Conservation (phyloP, 108 stramenopile genomes). For the Licmophora abbreviata region DNA sequence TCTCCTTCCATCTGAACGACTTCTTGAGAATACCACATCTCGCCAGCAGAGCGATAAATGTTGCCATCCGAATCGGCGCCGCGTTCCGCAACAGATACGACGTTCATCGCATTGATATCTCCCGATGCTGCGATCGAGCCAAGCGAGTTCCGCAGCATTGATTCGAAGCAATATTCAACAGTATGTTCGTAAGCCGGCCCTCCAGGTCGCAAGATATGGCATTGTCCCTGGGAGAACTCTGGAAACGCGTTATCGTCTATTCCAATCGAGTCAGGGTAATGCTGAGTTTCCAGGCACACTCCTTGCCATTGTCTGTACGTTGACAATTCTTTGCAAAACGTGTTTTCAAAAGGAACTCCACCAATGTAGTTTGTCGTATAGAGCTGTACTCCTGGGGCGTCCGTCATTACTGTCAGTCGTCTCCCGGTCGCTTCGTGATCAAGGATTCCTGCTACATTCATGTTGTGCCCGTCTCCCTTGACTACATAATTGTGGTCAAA, state of each 20-base stretch:
- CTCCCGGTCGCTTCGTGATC: constrained; percentile 27
- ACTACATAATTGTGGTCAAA: constrained; percentile 83
- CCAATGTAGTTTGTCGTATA: constrained; percentile 80
- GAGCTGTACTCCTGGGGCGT: constrained; percentile 80
- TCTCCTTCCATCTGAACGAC: no score
- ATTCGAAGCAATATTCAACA: constrained; percentile 24
- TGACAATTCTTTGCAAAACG: constrained; percentile 31
- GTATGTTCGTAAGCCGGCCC: constrained; percentile 41
- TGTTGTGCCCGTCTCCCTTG: constrained; percentile 11
- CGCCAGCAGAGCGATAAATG: constrained; percentile 17
- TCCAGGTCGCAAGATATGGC: constrained; percentile 46
- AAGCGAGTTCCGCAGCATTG: no score
- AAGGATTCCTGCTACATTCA: constrained; percentile 18
- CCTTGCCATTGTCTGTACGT: constrained; percentile 58
- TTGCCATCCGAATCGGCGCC: constrained; percentile 24
- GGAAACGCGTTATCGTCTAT: constrained; percentile 5
- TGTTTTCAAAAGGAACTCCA: constrained; percentile 4
- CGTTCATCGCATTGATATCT: no score
- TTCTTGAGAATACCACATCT: constrained; percentile 32
- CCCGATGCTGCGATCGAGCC: no score
- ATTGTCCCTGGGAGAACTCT: constrained; percentile 50
- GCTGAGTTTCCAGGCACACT: constrained; percentile 82
- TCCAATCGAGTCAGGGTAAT: constrained; percentile 68
- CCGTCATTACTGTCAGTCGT: constrained; percentile 42
- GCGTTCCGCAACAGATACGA: no score